Conservation (phyloP, 2,329 filamentous ascomycete genomes). For the Diaporthe longicolla region DNA sequence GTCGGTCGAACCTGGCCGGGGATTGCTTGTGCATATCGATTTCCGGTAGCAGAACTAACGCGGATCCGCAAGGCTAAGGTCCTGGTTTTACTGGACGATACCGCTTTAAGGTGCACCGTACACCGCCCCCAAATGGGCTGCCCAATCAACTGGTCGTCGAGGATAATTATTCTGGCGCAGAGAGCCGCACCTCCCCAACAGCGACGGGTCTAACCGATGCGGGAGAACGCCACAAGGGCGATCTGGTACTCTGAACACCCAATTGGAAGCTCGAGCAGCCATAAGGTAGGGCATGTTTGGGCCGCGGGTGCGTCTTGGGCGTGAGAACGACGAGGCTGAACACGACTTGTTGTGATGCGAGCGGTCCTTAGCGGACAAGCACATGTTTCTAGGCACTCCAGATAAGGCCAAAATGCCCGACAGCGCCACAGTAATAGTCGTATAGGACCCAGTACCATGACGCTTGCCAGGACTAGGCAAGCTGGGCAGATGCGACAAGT, state of each 20-base stretch:
- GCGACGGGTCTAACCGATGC: neutral
- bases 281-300: neutral
- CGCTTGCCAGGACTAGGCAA: neutral
- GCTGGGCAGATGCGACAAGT: neutral
- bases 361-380: neutral
- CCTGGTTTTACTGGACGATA: neutral
- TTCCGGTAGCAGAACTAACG: neutral
- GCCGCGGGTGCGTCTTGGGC: too few relatives aligned
- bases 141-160: neutral
- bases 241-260: neutral
- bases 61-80: slow-evolving; percentile 8
- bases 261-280: too few relatives aligned
- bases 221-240: neutral
- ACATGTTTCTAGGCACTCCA: neutral
- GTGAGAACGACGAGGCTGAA: neutral
- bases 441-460: neutral
- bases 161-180: too few relatives aligned
- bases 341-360: neutral
- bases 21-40: neutral
- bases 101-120: neutral
- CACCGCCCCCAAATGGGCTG: neutral
- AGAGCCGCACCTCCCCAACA: neutral
- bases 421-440: neutral
- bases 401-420: neutral
- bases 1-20: neutral